Evolutionary conservation across 371 early-diverging fungal genomes (phyloP), one percentile per base, ranked within the genome.

Genomic region (Syncephalastrum contaminatum): DNA sequence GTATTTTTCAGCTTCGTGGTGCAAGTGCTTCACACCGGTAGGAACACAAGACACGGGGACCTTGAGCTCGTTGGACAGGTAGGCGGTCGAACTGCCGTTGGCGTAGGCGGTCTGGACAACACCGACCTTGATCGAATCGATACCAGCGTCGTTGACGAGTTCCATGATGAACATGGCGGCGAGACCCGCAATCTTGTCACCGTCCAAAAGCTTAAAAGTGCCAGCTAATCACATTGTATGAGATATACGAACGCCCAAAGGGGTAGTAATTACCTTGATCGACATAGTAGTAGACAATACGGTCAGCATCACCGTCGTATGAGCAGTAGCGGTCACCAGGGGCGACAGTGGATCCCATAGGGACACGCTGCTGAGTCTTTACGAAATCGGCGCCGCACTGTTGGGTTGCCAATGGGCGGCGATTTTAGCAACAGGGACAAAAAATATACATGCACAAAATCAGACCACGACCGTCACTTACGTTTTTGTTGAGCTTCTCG

Each of bases 1-100:
- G 75, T 92, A 99, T 60, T 92, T 88, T 66, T 91, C 87, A 42
- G 99, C 99, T 69, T 95, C 96, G 70, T 95, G 97, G 63, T 99
- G 98, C 70, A 99, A 85, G 79, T 99, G 95, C 86, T 99, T 99
- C 57, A 99, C 99, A 62, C 99, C 99, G 20, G 99, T 99, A 40
- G 91, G 83, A 2, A 95, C 96, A 68, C 92, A 96, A 13, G 91
- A 90, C 14, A 96, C 95, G 25, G 97, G 97, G 19, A 97, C 91
- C 66, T 90, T 81, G 82, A 96, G 77, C 16, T 82, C 81, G 46
- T 94, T 87, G 52, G 83, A 84, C 42, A 97, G 88, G 67, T 97
- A 99, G 58, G 84, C 77, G 46, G 97, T 97, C 6, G 97, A 94
- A 72, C 88, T 90, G 45, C 99, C 99, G 70, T 99, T 99, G 51